Conservation (phyloP, 768 basidiomycete species). For the Lactarius indigo region DNA sequence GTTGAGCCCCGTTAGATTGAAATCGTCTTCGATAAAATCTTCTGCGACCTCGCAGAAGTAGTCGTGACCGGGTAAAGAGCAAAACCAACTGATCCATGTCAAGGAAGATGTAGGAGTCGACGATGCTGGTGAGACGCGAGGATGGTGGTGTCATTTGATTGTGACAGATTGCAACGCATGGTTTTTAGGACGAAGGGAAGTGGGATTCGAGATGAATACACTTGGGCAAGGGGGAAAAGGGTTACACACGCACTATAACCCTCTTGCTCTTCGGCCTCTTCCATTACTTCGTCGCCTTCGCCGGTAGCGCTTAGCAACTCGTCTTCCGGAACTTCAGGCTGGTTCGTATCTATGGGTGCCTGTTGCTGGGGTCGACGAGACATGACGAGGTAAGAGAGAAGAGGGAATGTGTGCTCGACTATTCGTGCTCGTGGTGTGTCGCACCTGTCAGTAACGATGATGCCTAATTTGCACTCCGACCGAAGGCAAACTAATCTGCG, state of each 20-base stretch:
- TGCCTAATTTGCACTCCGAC: slow-evolving; percentile 24
- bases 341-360: slow-evolving; percentile 42
- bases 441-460: background rate
- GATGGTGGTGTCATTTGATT: slow-evolving; percentile 1
- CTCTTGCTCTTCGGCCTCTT: slow-evolving; percentile 58
- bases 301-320: slow-evolving; percentile 56
- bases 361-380: slow-evolving; percentile 35
- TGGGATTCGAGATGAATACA: slow-evolving; percentile 12
- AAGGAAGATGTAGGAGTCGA: slow-evolving; percentile 88
- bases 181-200: slow-evolving; percentile 4
- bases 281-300: slow-evolving; percentile 77
- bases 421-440: slow-evolving; percentile 1
- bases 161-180: background rate
- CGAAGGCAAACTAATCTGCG: background rate
- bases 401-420: background rate
- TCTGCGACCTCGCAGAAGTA: slow-evolving; percentile 98
- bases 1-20: slow-evolving; percentile 96
- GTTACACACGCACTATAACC: slow-evolving; percentile 67
- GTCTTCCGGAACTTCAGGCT: slow-evolving; percentile 56
- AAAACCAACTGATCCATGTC: slow-evolving; percentile 97
- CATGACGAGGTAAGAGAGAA: slow-evolving; percentile 28
- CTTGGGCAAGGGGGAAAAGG: slow-evolving; percentile 15
- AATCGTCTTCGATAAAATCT: slow-evolving; percentile 99
- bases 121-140: slow-evolving; percentile 50
- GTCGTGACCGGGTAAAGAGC: slow-evolving; percentile 91